Conservation (phyloP, 148 eudicot genomes). For the Pharnaceum exiguum region DNA sequence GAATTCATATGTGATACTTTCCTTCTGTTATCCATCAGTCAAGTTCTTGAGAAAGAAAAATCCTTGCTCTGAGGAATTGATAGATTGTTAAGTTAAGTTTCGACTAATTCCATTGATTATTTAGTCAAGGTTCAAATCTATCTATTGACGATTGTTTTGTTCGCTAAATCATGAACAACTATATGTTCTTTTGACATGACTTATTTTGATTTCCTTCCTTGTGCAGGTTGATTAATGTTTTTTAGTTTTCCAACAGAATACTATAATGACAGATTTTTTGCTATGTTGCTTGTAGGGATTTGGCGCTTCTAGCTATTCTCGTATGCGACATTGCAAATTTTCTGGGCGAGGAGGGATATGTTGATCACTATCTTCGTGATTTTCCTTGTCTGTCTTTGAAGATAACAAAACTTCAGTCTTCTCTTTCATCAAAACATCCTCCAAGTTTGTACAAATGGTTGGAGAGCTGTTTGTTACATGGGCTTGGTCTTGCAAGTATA, state of each 20-base stretch:
- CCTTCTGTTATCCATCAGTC: no score
- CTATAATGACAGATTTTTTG: not conserved
- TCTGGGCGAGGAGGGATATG: slow-evolving; percentile 59
- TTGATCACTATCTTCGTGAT: slow-evolving; percentile 90
- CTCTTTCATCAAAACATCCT: slow-evolving; percentile 42
- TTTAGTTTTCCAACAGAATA: not conserved
- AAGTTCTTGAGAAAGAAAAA: no score
- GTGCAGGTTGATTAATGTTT: slow-evolving; percentile 8
- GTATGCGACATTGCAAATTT: slow-evolving; percentile 57
- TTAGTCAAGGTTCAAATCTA: no score
- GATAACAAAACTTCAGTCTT: slow-evolving; percentile 20
- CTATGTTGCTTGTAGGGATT: slow-evolving; percentile 51
- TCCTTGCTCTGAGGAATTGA: no score
- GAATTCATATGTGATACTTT: no score
- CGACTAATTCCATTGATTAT: no score
- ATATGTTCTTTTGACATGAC: no score
- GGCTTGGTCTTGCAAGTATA: slow-evolving; percentile 39
- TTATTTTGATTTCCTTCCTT: no score
- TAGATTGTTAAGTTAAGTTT: no score
- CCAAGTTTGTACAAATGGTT: slow-evolving; percentile 94
- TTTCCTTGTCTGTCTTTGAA: slow-evolving; percentile 68
- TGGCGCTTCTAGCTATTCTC: slow-evolving; percentile 66
- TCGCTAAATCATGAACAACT: no score
- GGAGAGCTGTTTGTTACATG: slow-evolving; percentile 74
- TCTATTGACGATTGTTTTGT: no score